These are phyloP conservation scores for Mucor mucedo DNA, from an alignment of 371 early-diverging fungal species.

Conservation along the genomic window DNA sequence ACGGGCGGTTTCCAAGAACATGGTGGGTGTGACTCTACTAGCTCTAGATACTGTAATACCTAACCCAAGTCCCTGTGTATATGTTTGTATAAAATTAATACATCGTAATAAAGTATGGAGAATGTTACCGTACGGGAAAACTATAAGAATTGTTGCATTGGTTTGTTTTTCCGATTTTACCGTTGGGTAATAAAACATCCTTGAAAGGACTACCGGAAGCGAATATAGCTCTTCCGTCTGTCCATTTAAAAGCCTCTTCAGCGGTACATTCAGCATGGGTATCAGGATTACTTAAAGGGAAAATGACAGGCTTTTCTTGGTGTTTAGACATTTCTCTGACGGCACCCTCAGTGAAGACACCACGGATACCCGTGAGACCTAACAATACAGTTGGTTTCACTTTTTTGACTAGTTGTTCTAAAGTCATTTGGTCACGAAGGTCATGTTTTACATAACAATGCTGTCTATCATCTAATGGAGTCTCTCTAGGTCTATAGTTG, in stretches of 20 bases:
- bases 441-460: slow-evolving; percentile 57
- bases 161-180: slow-evolving; percentile 56
- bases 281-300: slow-evolving; percentile 71
- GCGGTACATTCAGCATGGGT: slow-evolving; percentile 69
- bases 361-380: slow-evolving; percentile 63
- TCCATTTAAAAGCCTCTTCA: slow-evolving; percentile 65
- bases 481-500: slow-evolving; percentile 23
- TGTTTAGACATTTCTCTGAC: slow-evolving; percentile 61
- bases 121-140: slow-evolving; percentile 42
- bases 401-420: slow-evolving; percentile 60
- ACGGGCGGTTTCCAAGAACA: slow-evolving; percentile 66
- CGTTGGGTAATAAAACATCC: slow-evolving; percentile 51
- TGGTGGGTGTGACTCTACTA: slow-evolving; percentile 53
- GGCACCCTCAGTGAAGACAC: slow-evolving; percentile 63
- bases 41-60: slow-evolving; percentile 64
- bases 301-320: slow-evolving; percentile 61
- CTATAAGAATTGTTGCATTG: slow-evolving; percentile 70
- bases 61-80: slow-evolving; percentile 55
- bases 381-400: slow-evolving; percentile 68
- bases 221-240: slow-evolving; percentile 65
- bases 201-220: slow-evolving; percentile 66
- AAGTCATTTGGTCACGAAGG: slow-evolving; percentile 50
- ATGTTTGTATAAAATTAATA: not conserved
- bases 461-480: slow-evolving; percentile 57
- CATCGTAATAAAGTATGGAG: not conserved